phyloP scores from a whole-genome alignment of 345 rosid genomes.

The Acer saccharum region DNA sequence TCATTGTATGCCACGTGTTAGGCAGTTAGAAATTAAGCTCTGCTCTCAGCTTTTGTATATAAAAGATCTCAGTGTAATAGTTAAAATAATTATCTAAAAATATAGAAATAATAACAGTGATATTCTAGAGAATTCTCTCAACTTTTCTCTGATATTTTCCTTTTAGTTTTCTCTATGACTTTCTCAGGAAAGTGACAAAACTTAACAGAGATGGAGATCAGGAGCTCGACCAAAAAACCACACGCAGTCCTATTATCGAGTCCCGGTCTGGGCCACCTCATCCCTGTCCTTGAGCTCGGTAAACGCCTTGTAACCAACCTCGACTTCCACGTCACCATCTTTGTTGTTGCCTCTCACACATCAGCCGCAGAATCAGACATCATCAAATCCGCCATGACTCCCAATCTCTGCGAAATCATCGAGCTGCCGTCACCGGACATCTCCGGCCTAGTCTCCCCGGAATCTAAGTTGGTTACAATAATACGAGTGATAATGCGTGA shows the following conservation, averaged over 20 bases:
- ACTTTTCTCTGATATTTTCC: too few species aligned
- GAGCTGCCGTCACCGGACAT: slow-evolving; percentile 39
- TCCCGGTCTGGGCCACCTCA: slow-evolving; percentile 67
- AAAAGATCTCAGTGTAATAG: too few species aligned
- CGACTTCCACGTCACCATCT: slow-evolving; percentile 43
- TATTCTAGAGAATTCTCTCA: too few species aligned
- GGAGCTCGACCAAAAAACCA: slow-evolving; percentile 17
- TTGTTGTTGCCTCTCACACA: slow-evolving; percentile 27
- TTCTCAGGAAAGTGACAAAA: too few species aligned
- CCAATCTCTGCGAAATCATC: slow-evolving; percentile 27
- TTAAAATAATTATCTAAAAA: too few species aligned
- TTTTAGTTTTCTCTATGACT: too few species aligned
- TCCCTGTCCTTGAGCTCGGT: slow-evolving; percentile 60
- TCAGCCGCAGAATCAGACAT: slow-evolving; percentile 30
- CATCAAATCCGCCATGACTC: slow-evolving; percentile 19
- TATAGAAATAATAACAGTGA: too few species aligned
- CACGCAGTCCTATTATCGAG: slow-evolving; percentile 49
- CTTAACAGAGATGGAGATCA: background rate
- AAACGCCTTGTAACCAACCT: slow-evolving; percentile 39
- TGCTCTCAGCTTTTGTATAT: too few species aligned
- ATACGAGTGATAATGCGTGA: slow-evolving; percentile 44
- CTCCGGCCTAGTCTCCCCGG: slow-evolving; percentile 30
- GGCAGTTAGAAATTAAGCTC: too few species aligned
- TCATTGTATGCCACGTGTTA: too few species aligned
- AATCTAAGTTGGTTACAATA: slow-evolving; percentile 27